phyloP scores from a whole-genome alignment of 768 basidiomycete species.

The Pilatotrama ljubarskyi region DNA sequence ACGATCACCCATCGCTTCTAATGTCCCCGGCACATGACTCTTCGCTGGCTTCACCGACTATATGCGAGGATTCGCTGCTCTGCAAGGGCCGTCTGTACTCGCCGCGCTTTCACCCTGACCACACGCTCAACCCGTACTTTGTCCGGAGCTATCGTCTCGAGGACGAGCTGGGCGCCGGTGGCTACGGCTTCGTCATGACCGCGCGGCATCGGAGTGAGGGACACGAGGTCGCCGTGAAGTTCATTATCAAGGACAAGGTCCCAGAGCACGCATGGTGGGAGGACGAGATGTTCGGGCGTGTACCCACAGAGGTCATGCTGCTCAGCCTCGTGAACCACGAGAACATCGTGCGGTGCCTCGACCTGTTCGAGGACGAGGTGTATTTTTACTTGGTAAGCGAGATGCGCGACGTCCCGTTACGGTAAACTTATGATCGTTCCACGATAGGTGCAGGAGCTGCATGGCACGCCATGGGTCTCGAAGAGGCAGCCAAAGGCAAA shows the following conservation, averaged over 20 bases:
- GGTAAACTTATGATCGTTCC: slow-evolving; percentile 9
- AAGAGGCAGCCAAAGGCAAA: slow-evolving; percentile 40
- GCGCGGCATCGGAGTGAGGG: slow-evolving; percentile 61
- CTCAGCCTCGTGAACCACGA: slow-evolving; percentile 74
- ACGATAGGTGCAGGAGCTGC: slow-evolving; percentile 82
- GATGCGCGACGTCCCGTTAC: slow-evolving; percentile 4
- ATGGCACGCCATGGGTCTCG: slow-evolving; percentile 83
- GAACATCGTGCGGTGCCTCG: slow-evolving; percentile 81
- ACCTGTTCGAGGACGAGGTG: slow-evolving; percentile 77
- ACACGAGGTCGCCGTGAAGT: slow-evolving; percentile 89
- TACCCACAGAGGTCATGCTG: slow-evolving; percentile 83
- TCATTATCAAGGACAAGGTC: slow-evolving; percentile 79
- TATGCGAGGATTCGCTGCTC: slow-evolving; percentile 19
- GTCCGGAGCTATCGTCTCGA: slow-evolving; percentile 58
- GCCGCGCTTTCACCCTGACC: slow-evolving; percentile 58
- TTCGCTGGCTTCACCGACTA: slow-evolving; percentile 5
- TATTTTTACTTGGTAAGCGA: slow-evolving; percentile 84
- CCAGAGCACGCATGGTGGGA: slow-evolving; percentile 63
- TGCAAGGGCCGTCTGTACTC: slow-evolving; percentile 39
- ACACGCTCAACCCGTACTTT: slow-evolving; percentile 62
- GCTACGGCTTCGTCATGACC: slow-evolving; percentile 94
- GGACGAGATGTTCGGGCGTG: slow-evolving; percentile 56
- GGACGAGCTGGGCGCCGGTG: slow-evolving; percentile 86
- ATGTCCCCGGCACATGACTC: slow-evolving; percentile 10
- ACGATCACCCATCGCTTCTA: slow-evolving; percentile 21